Evolutionary conservation across 192 early-diverging fungal species (phyloP).

Genomic region (Gryganskiella cystojenkinii): DNA sequence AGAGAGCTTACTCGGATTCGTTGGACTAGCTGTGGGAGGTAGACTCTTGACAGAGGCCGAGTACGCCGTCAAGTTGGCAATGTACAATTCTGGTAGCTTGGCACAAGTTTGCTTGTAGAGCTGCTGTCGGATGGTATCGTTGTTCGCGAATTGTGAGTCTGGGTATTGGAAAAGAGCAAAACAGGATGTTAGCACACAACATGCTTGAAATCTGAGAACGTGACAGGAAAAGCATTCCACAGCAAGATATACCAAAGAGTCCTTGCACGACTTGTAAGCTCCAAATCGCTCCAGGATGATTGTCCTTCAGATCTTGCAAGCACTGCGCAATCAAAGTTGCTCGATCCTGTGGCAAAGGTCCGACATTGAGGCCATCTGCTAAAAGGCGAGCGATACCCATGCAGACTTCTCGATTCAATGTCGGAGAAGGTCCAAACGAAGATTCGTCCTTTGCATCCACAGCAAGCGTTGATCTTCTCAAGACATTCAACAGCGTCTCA

Average conservation of each 20-base stretch:
- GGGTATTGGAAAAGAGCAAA: neutral
- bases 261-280: conserved; percentile 49
- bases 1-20: conserved; percentile 22
- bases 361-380: conserved; percentile 42
- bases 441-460: conserved; percentile 23
- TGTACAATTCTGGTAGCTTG: conserved; percentile 23
- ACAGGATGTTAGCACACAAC: neutral
- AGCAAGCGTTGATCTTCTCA: conserved; percentile 47
- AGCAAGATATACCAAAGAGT: conserved; percentile 49
- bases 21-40: conserved; percentile 34
- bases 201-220: neutral
- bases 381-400: conserved; percentile 33
- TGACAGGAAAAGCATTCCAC: neutral
- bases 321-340: conserved; percentile 37
- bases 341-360: conserved; percentile 44
- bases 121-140: conserved; percentile 6
- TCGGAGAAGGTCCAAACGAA: conserved; percentile 10
- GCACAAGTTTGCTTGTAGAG: conserved; percentile 30
- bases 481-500: conserved; percentile 53
- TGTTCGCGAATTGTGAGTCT: conserved; percentile 22
- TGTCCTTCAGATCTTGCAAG: conserved; percentile 42
- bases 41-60: conserved; percentile 19
- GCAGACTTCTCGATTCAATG: conserved; percentile 51
- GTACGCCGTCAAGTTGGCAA: conserved; percentile 27
- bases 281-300: conserved; percentile 60